Base-by-base conservation (phyloP, 306 rosid species). In the Rubus idaeus region DNA sequence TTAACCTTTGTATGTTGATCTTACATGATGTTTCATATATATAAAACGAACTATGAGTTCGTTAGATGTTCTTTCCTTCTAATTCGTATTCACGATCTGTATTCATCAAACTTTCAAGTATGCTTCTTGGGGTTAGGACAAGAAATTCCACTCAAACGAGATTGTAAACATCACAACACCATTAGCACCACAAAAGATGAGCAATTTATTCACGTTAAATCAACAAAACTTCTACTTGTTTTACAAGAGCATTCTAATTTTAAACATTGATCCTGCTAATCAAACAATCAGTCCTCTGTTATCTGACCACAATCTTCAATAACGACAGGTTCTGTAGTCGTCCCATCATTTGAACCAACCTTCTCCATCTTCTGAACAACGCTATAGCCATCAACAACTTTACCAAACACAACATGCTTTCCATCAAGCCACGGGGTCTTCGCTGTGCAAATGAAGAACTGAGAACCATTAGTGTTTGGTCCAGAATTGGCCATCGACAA, bases 401-500 rank as follows among this genome's bases (percentile, higher is more conserved):
- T 91, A 8, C 98, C 98, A 80, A 95, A 95, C 63, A 94, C 98
- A 61, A 95, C 96, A 77, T 95, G 95, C 68, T 86, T 95, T 14
- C 95, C 97, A 68, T 92, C 93, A 55, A 92, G 96, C 96, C 98
- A 94, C 0, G 81, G 1, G 3, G 96, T 90, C 79, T 69, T 83
- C 5, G 76, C 17, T 0, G 96, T 89, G 75, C 92, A 92, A 13
- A 90, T 83, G 64, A 92, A 94, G 83, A 94, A 92, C 88, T 94
- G 98, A 17, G 97, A 92, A 51, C 97, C 98, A 30, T 94, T 92
- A 3, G 96, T 87, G 76, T 89, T 74, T 0, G 86, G 81, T 76
- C 96, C 98, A 13, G 95, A 77, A 83, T 94, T 94, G 0, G 98
- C 98, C 97, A 94, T 94, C 8, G 98, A 91, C 11, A 94, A 84